Conservation (phyloP, 1,284 basidiomycete genomes). For the Neolentinus lepideus region DNA sequence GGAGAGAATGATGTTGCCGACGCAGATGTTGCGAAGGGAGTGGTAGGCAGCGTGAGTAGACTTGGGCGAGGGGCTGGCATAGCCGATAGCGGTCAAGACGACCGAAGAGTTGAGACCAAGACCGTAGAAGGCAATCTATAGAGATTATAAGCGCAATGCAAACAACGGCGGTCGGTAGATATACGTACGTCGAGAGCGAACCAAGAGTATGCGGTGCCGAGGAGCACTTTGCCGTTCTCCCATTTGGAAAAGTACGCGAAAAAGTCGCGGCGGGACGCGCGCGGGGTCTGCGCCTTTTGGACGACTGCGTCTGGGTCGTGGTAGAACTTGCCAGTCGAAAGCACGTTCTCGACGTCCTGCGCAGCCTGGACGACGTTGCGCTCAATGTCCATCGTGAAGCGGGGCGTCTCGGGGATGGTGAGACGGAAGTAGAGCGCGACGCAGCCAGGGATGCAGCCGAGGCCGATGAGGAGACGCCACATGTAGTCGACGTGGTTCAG, state of each 20-base stretch:
- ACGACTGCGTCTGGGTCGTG: slow-evolving; percentile 50
- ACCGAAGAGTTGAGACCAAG: slow-evolving; percentile 76
- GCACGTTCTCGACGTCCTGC: slow-evolving; percentile 59
- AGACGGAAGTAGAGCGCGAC: slow-evolving; percentile 73
- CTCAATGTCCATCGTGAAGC: slow-evolving; percentile 89
- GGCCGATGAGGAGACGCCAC: slow-evolving; percentile 68
- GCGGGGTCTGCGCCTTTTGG: slow-evolving; percentile 57
- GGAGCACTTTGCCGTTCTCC: slow-evolving; percentile 57
- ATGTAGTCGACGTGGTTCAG: slow-evolving; percentile 48
- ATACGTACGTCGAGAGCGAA: slow-evolving; percentile 64
- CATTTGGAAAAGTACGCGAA: slow-evolving; percentile 49
- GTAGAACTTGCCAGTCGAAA: slow-evolving; percentile 44
- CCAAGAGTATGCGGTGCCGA: slow-evolving; percentile 66
- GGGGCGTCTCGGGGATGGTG: slow-evolving; percentile 73
- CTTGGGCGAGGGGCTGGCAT: slow-evolving; percentile 33
- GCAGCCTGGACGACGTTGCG: slow-evolving; percentile 72
- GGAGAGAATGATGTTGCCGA: slow-evolving; percentile 66
- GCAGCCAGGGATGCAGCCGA: slow-evolving; percentile 61
- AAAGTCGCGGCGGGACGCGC: slow-evolving; percentile 63
- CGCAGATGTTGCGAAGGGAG: slow-evolving; percentile 44
- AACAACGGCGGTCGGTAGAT: slow-evolving; percentile 11
- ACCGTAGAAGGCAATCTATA: slow-evolving; percentile 79
- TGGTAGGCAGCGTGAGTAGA: slow-evolving; percentile 37
- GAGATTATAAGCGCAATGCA: slow-evolving; percentile 8
- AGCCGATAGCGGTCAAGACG: slow-evolving; percentile 51